Evolutionary conservation across 768 basidiomycete genomes (phyloP).

Genomic region (Naganishia vishniacii): DNA sequence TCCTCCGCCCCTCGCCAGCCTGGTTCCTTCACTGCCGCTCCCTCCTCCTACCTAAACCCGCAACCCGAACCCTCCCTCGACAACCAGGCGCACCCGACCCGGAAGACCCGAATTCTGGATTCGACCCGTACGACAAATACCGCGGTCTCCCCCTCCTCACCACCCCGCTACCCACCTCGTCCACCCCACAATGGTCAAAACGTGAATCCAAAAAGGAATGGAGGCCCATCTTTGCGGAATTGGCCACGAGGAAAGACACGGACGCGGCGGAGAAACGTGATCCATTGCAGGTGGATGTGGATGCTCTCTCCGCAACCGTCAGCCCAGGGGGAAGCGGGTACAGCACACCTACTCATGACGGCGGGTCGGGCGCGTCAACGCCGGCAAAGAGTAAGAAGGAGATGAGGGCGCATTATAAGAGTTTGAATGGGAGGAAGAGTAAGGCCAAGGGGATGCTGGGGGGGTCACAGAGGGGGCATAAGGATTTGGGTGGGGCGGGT

Average conservation of each 20-base stretch:
- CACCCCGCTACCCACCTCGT: constrained; percentile 35
- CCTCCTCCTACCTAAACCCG: constrained; percentile 74
- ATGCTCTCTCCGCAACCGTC: constrained; percentile 17
- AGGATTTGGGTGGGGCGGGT: constrained; percentile 76
- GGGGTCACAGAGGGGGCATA: constrained; percentile 50
- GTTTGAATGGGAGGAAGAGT: constrained; percentile 76
- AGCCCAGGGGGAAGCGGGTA: constrained; percentile 28
- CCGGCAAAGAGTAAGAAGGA: constrained; percentile 66
- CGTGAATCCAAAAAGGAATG: constrained; percentile 91
- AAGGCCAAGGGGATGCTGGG: constrained; percentile 70
- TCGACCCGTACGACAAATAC: constrained; percentile 47
- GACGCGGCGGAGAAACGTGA: constrained; percentile 34
- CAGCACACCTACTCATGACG: constrained; percentile 32
- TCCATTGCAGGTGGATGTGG: constrained; percentile 33
- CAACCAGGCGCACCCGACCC: constrained; percentile 27
- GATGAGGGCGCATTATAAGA: constrained; percentile 88
- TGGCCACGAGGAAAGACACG: constrained; percentile 40
- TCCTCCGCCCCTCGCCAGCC: constrained; percentile 53
- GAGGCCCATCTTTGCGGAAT: constrained; percentile 53
- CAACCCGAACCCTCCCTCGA: constrained; percentile 25
- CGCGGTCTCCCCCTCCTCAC: constrained; percentile 41
- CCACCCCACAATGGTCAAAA: constrained; percentile 70
- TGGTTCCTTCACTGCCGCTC: constrained; percentile 91
- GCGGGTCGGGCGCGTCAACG: constrained; percentile 52
- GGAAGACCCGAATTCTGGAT: constrained; percentile 31